Conservation (phyloP, 805 yeast genomes). For the Naumovozyma baii region DNA sequence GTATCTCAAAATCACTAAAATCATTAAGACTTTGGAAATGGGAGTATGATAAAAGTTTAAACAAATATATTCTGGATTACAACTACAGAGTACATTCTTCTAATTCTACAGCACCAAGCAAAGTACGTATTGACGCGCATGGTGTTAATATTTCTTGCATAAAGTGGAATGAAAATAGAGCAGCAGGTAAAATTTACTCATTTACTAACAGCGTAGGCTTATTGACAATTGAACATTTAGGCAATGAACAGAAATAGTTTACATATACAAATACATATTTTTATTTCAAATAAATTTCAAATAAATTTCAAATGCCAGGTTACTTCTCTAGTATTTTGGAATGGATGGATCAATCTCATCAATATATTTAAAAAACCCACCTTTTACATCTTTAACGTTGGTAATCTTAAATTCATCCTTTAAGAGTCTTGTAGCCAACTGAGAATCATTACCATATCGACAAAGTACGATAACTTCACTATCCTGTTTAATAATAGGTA, state of each 20-base stretch:
- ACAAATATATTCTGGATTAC: conserved; percentile 35
- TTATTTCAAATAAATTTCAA: not conserved
- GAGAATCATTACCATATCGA: conserved; percentile 87
- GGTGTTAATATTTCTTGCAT: conserved; percentile 40
- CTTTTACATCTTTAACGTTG: conserved; percentile 56
- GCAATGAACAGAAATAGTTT: not conserved
- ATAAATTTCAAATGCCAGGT: not conserved
- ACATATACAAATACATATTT: not conserved
- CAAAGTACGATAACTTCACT: conserved; percentile 55
- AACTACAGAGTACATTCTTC: conserved; percentile 30
- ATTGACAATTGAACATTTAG: conserved; percentile 22
- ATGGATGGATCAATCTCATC: conserved; percentile 45
- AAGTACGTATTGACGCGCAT: conserved; percentile 37
- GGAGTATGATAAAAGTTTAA: conserved; percentile 33
- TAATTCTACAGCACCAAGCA: conserved; percentile 20
- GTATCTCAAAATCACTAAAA: conserved; percentile 22
- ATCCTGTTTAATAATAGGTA: conserved; percentile 18
- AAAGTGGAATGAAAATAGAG: conserved; percentile 48
- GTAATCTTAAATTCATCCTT: conserved; percentile 40
- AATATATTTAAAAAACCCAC: conserved; percentile 71
- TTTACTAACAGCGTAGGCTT: conserved; percentile 28
- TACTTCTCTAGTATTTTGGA: conserved; percentile 46
- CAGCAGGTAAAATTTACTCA: conserved; percentile 38
- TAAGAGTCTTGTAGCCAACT: conserved; percentile 54
- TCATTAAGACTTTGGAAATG: conserved; percentile 31